Percentiles rank a stretch among this genome's conserved stretches.
phyloP scores from a whole-genome alignment of 2,329 filamentous ascomycete species.

The Coniochaeta sp. region DNA sequence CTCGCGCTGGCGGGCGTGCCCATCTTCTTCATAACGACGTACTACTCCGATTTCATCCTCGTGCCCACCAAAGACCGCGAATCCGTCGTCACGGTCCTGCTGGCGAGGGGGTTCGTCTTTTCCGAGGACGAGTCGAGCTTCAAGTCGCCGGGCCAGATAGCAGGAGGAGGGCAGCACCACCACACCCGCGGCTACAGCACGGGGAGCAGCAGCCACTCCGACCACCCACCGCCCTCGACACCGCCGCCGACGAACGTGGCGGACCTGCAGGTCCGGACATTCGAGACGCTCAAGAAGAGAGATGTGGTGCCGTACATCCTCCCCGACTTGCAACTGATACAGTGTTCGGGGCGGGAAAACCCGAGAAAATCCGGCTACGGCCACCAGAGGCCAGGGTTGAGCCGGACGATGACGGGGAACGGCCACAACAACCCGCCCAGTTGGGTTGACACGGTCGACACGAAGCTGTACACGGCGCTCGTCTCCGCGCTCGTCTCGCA shows the following conservation, averaged over 20 bases:
- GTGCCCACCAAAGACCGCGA: constrained; percentile 70
- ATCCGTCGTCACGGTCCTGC: constrained; percentile 69
- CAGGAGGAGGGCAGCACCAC: constrained; percentile 24
- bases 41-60: constrained; percentile 95
- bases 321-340: constrained; percentile 62
- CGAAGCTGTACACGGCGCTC: constrained; percentile 56
- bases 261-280: constrained; percentile 78
- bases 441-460: constrained; percentile 56
- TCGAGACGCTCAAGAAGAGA: constrained; percentile 71
- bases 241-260: constrained; percentile 71
- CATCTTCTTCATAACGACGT: constrained; percentile 98
- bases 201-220: constrained; percentile 16
- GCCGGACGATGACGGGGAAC: constrained; percentile 29
- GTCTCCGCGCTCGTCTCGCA: constrained; percentile 53
- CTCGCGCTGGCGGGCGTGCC: constrained; percentile 87
- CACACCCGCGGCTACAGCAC: constrained; percentile 24
- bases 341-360: constrained; percentile 65
- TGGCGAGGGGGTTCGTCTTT: constrained; percentile 77
- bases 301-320: constrained; percentile 69
- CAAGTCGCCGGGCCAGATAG: constrained; percentile 50
- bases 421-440: constrained; percentile 26
- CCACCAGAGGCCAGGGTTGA: constrained; percentile 21
- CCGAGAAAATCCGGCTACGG: constrained; percentile 25
- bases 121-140: constrained; percentile 63
- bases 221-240: constrained; percentile 45